Base-by-base conservation (phyloP, 2,329 filamentous ascomycete species). In the Colletotrichum orbiculare region DNA sequence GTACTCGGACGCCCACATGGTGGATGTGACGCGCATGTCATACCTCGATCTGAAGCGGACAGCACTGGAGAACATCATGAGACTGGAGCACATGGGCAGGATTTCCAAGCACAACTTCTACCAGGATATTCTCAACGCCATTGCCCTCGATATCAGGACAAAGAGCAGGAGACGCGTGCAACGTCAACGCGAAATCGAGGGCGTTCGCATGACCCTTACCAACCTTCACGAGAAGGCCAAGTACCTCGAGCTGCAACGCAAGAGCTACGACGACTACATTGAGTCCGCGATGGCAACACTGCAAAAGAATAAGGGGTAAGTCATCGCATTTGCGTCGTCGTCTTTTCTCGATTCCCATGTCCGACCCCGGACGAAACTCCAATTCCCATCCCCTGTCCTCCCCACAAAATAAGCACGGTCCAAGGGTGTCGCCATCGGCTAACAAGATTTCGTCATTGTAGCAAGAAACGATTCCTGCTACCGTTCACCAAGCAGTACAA, bases 401-500 rank as follows among this genome's bases (percentile, higher is more conserved):
- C 35, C 60, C 60, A 66, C 34, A 64, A 50, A 60, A 55, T 37
- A 54, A 64, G 64, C 64, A 66, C 64, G 60, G 60, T 64, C 60
- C 59, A 66, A 34, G 66, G 42, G 49, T 47, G 43, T 39, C 33
- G 42, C 25, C 12, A 60, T 52, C 47, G 54, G 61, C 73, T 74
- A 69, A 76, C 70, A 55, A 37, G 37, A 52, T 61, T 39, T 61
- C 71, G 69, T 70, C 60, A 25, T 12, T 49, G 71, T 71, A 89
- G 91, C 67, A 96, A 96, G 82, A 97, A 96, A 78, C 88, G 91
- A 57, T 97, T 97, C 84, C 85, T 97, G 60, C 87, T 99, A 77
- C 96, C 96, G 12, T 99, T 99, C 77, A 97, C 95, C 33, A 97
- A 97, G 74, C 96, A 99, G 78, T 99, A 97, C 87, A 97, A 97